Conservation (phyloP, 1,284 basidiomycete genomes). For the Ganoderma resinaceum region DNA sequence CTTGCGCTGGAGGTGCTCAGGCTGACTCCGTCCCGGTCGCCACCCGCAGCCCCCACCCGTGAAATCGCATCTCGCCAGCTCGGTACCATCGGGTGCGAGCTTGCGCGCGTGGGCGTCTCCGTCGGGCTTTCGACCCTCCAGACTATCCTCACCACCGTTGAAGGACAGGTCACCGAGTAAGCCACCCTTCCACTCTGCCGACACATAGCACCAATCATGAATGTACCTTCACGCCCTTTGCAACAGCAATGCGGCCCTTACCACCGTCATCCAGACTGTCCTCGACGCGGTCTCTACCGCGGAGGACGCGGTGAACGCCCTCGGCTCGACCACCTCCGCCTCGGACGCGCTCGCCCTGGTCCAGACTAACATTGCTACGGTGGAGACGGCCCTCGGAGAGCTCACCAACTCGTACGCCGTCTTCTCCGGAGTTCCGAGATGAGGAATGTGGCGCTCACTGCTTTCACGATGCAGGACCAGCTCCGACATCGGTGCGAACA, state of each 20-base stretch:
- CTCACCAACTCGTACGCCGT: conserved; percentile 43
- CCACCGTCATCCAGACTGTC: conserved; percentile 36
- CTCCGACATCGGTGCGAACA: conserved; percentile 16
- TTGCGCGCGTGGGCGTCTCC: conserved; percentile 43
- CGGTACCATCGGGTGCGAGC: conserved; percentile 44
- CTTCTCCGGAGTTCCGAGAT: background rate
- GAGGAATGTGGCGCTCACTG: background rate
- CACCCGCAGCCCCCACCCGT: conserved; percentile 14
- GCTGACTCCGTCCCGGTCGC: background rate
- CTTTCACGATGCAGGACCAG: conserved; percentile 26
- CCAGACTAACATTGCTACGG: conserved; percentile 39
- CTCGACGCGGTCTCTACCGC: conserved; percentile 40
- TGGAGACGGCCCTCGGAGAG: conserved; percentile 39
- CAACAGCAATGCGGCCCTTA: conserved; percentile 39
- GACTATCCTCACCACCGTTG: conserved; percentile 38
- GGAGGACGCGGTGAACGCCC: conserved; percentile 41
- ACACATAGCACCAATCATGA: background rate
- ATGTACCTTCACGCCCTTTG: background rate
- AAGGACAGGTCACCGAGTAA: conserved; percentile 26
- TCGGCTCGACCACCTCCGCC: conserved; percentile 43
- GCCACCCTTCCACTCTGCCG: background rate
- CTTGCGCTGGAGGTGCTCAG: background rate
- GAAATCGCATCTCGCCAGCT: conserved; percentile 37
- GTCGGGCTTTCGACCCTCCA: conserved; percentile 38
- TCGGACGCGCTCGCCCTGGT: conserved; percentile 45